Evolutionary conservation across 208 protist genomes (phyloP), one percentile per base, ranked within the genome.

Genomic region (Trypanosoma mega): DNA sequence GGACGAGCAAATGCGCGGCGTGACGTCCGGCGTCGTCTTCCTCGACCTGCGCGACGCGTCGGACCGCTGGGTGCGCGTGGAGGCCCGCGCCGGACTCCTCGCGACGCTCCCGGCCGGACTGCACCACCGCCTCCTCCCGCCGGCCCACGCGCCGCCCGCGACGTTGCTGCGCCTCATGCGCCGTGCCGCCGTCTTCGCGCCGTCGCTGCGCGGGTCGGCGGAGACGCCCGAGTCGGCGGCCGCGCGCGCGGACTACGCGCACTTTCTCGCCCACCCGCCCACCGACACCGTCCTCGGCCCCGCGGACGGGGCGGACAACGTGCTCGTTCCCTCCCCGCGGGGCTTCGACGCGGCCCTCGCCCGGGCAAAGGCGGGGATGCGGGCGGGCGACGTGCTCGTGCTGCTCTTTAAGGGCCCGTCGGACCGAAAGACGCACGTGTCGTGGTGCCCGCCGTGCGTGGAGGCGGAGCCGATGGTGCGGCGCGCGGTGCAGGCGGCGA

Each of bases 381-480:
- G 23, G 18, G 26, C 21, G 4, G 60, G 57, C 16, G 58, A 61
- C 26, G 34, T 76, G 0, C 27, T 88, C 47, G 60, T 88, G 33
- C 39, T 94, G 16, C 85, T 80, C 41, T 59, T 90, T 24, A 81
- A 78, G 6, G 84, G 85, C 33, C 60, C 71, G 16, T 62, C 63
- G 27, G 60, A 82, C 21, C 72, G 74, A 6, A 79, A 51, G 3
- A 89, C 80, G 7, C 74, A 78, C 21, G 57, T 72, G 44, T 87
- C 79, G 3, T 94, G 88, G 88, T 94, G 88, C 63, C 85, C 85
- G 24, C 61, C 83, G 51, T 94, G 88, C 63, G 77, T 85, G 20
- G 46, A 49, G 1, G 74, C 74, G 14, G 84, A 86, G 53, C 64
- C 65, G 24, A 56, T 74, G 14, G 76, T 92, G 20, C 46, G 59